Conservation (phyloP, 768 basidiomycete genomes). For the Favolaschia claudopus region DNA sequence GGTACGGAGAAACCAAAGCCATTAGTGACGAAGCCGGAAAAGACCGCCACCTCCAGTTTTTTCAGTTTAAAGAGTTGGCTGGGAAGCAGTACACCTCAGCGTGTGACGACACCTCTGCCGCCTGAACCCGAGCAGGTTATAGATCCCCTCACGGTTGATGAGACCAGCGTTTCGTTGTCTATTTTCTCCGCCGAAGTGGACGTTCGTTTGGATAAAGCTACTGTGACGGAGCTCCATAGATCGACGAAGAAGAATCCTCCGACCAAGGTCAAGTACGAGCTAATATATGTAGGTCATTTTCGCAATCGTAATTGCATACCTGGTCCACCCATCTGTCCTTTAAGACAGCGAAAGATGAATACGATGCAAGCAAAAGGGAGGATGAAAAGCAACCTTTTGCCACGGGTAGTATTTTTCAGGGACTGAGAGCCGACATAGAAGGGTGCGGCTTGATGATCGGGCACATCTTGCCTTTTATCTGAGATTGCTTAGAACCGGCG, state of each 20-base stretch:
- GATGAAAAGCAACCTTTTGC: conserved; percentile 65
- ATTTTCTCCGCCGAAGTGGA: conserved; percentile 73
- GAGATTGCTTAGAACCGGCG: conserved; percentile 57
- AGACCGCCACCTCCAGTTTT: conserved; percentile 48
- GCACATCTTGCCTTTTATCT: conserved; percentile 2
- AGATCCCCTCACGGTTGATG: conserved; percentile 50
- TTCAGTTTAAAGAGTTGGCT: conserved; percentile 53
- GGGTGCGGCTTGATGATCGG: conserved; percentile 54
- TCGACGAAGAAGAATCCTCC: conserved; percentile 97
- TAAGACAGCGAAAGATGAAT: conserved; percentile 84
- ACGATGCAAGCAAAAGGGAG: conserved; percentile 75
- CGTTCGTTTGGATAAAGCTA: conserved; percentile 70
- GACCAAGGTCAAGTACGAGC: conserved; percentile 70
- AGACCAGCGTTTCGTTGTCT: conserved; percentile 65
- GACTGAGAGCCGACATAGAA: conserved; percentile 85
- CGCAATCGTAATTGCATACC: not conserved
- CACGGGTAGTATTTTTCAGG: conserved; percentile 86
- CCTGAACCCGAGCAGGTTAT: conserved; percentile 40
- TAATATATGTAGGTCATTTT: conserved; percentile 76
- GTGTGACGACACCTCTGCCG: conserved; percentile 42
- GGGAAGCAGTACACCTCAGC: conserved; percentile 51
- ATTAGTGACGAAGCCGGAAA: conserved; percentile 37
- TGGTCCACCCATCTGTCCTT: not conserved
- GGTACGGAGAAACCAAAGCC: conserved; percentile 65
- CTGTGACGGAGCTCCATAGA: conserved; percentile 77